phyloP scores from a whole-genome alignment of 768 basidiomycete species.

The Kwoniella sp. region DNA sequence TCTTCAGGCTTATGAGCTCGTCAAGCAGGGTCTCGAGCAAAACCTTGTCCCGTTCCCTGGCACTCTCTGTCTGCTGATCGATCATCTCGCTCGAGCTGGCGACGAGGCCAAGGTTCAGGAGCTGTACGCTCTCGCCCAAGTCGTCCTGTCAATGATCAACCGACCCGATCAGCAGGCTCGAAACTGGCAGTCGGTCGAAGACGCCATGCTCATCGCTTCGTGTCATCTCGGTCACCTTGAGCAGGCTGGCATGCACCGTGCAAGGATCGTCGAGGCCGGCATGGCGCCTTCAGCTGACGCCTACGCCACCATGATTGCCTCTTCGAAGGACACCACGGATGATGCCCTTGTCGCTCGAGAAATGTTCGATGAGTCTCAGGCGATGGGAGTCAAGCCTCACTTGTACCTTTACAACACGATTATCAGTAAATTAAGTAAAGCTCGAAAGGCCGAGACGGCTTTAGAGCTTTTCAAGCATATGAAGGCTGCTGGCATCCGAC shows the following conservation, averaged over 20 bases:
- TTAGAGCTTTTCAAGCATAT: constrained; percentile 85
- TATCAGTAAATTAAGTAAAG: constrained; percentile 92
- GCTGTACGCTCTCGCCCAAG: constrained; percentile 72
- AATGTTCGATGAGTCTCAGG: constrained; percentile 76
- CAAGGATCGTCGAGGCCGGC: constrained; percentile 74
- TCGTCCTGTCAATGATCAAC: constrained; percentile 61
- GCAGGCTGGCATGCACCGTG: constrained; percentile 76
- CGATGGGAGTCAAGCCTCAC: constrained; percentile 72
- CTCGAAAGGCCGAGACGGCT: constrained; percentile 87
- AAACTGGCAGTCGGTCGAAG: constrained; percentile 79
- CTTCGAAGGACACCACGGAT: constrained; percentile 91
- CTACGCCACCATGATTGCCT: constrained; percentile 85
- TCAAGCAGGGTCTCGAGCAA: constrained; percentile 55
- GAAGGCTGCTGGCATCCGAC: constrained; percentile 67
- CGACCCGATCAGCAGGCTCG: constrained; percentile 60
- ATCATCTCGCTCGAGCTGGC: constrained; percentile 67
- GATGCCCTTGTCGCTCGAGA: constrained; percentile 84
- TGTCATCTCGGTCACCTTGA: constrained; percentile 80
- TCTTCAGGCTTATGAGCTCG: constrained; percentile 61
- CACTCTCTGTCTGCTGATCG: constrained; percentile 68
- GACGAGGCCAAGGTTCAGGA: constrained; percentile 66
- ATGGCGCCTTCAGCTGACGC: constrained; percentile 81
- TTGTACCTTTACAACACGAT: constrained; percentile 94
- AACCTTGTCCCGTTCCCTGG: constrained; percentile 53
- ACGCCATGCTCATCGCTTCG: constrained; percentile 82